These are phyloP conservation scores for Plasmopara muralis DNA, from an alignment of 352 stramenopile species.

Conservation along the genomic window DNA sequence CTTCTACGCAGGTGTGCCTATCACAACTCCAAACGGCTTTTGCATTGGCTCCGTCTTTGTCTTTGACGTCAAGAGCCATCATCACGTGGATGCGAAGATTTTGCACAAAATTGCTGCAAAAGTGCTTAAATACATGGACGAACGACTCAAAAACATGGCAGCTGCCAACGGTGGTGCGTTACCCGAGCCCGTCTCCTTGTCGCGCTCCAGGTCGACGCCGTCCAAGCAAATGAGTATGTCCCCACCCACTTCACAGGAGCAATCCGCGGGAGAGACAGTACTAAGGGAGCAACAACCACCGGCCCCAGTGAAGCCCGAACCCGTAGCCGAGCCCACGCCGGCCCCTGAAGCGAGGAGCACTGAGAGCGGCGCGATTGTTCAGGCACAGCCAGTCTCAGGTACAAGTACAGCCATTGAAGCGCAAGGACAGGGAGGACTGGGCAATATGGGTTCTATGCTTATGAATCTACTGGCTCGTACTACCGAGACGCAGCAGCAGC, in stretches of 20 bases:
- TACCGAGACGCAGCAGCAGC: constrained; percentile 82
- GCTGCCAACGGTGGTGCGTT: constrained; percentile 17
- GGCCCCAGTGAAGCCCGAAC: constrained; percentile 30
- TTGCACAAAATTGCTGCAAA: constrained; percentile 84
- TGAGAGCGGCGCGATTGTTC: constrained; percentile 38
- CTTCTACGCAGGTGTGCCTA: constrained; percentile 79
- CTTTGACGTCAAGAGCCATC: constrained; percentile 77
- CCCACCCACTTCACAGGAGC: constrained; percentile 25
- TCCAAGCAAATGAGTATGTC: constrained; percentile 22
- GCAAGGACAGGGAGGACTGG: constrained; percentile 51
- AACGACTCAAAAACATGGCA: constrained; percentile 53
- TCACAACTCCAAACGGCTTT: constrained; percentile 65
- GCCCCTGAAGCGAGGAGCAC: constrained; percentile 16
- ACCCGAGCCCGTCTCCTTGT: constrained; percentile 4
- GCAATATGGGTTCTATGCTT: constrained; percentile 85
- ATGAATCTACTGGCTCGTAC: constrained; percentile 82
- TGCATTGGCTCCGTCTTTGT: constrained; percentile 85
- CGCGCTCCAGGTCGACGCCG: constrained; percentile 5
- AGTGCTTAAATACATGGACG: constrained; percentile 85
- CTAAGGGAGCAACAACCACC: constrained; percentile 40
- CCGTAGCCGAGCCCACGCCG: constrained; percentile 5
- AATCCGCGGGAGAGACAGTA: constrained; percentile 52
- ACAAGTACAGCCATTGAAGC: constrained; percentile 65
- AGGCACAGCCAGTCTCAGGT: constrained; percentile 21
- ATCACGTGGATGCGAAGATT: constrained; percentile 73